Percentiles rank a stretch among this genome's conserved stretches.
These are phyloP conservation scores for Mycena haematopus DNA, from an alignment of 768 basidiomycete species.

Conservation along the genomic window DNA sequence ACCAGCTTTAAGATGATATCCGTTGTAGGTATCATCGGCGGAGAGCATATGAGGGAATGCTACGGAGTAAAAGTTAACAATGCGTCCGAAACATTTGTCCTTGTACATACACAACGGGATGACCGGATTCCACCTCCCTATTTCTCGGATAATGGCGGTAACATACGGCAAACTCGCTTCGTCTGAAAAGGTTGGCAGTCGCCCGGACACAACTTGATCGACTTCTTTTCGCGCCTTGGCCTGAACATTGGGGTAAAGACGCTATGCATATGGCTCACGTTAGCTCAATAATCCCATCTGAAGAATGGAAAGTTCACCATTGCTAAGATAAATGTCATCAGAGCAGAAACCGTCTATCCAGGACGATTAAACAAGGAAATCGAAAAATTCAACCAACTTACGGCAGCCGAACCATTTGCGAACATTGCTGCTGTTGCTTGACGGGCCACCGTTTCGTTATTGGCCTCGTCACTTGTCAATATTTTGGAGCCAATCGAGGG, in stretches of 20 bases:
- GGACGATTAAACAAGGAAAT: neutral
- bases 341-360: constrained; percentile 19
- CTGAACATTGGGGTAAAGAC: constrained; percentile 34
- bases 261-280: constrained; percentile 17
- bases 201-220: constrained; percentile 28
- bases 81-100: neutral
- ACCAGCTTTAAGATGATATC: constrained; percentile 36
- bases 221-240: constrained; percentile 33
- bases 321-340: constrained; percentile 20
- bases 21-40: constrained; percentile 37
- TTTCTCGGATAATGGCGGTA: constrained; percentile 22
- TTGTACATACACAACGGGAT: constrained; percentile 17
- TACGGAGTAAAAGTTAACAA: neutral
- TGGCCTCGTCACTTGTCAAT: neutral
- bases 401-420: constrained; percentile 24
- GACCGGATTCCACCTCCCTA: constrained; percentile 26
- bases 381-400: neutral
- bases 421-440: constrained; percentile 24
- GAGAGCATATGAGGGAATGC: constrained; percentile 33
- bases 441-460: constrained; percentile 16
- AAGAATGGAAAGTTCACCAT: constrained; percentile 10
- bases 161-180: constrained; percentile 24
- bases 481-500: constrained; percentile 23
- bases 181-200: constrained; percentile 26
- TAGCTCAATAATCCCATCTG: neutral